Evolutionary conservation across 73 alveolate species (phyloP).

Genomic region (Paramecium bursaria): DNA sequence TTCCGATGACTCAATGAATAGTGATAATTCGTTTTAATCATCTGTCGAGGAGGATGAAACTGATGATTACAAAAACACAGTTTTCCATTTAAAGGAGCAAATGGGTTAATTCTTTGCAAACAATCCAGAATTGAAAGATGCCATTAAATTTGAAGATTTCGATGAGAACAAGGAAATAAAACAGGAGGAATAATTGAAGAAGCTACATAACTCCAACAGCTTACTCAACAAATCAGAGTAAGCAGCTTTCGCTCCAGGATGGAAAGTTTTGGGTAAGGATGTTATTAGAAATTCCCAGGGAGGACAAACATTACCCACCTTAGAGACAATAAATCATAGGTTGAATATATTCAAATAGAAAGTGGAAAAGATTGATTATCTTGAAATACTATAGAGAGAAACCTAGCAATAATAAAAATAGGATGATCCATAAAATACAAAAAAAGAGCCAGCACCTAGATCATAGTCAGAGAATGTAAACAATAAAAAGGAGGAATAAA

Average conservation of each 20-base stretch:
- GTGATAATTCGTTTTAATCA: constrained; percentile 68
- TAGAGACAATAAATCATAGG: constrained; percentile 68
- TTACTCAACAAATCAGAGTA: constrained; percentile 43
- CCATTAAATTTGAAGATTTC: constrained; percentile 38
- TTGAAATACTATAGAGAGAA: constrained; percentile 66
- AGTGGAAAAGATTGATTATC: constrained; percentile 65
- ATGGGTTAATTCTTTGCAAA: constrained; percentile 64
- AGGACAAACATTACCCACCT: constrained; percentile 60
- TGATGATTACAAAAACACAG: constrained; percentile 60
- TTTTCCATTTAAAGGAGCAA: constrained; percentile 68
- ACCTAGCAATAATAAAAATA: constrained; percentile 5
- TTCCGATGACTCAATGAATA: constrained; percentile 69
- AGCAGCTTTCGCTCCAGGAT: constrained; percentile 45
- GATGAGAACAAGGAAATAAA: constrained; percentile 42
- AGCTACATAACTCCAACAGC: constrained; percentile 12
- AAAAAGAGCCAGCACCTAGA: background rate
- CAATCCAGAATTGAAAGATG: constrained; percentile 67
- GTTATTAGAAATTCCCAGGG: constrained; percentile 62
- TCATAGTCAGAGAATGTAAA: constrained; percentile 44
- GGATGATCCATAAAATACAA: background rate
- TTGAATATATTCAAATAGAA: constrained; percentile 49
- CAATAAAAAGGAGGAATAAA: constrained; percentile 44
- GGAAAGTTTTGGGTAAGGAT: constrained; percentile 65
- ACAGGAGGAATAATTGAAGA: constrained; percentile 25
- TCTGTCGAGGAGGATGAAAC: constrained; percentile 67